These are phyloP conservation scores for Yarrowia sp. DNA, from an alignment of 805 yeast genomes.

Conservation along the genomic window DNA sequence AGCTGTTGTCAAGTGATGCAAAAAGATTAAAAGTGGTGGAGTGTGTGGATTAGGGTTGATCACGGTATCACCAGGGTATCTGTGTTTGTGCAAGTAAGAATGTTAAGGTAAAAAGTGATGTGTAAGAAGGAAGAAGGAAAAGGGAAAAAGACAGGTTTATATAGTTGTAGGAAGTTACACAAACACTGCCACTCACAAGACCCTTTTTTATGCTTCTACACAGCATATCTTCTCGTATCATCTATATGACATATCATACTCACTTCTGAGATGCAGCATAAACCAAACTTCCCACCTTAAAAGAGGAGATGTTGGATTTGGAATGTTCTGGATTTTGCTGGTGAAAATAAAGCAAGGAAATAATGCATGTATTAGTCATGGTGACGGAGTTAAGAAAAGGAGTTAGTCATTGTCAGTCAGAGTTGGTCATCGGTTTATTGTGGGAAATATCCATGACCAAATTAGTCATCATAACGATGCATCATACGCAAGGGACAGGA, in stretches of 20 bases:
- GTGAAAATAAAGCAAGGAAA: too few relatives aligned
- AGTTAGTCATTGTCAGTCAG: too few relatives aligned
- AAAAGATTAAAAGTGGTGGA: neutral
- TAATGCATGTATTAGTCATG: too few relatives aligned
- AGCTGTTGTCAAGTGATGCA: neutral
- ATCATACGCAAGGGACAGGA: too few relatives aligned
- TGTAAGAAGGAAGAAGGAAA: neutral
- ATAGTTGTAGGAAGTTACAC: too few relatives aligned
- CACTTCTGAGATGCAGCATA: neutral
- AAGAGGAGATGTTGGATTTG: neutral
- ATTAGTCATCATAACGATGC: too few relatives aligned
- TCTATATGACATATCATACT: neutral
- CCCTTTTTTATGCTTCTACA: too few relatives aligned
- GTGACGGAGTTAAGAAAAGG: too few relatives aligned
- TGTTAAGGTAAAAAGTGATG: too few relatives aligned
- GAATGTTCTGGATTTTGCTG: neutral
- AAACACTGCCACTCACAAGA: too few relatives aligned
- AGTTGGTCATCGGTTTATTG: too few relatives aligned
- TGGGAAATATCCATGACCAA: too few relatives aligned
- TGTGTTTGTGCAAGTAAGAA: neutral
- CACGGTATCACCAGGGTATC: neutral
- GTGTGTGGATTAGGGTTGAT: neutral
- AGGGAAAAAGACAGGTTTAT: neutral
- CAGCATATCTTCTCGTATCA: neutral
- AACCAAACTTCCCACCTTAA: neutral